Percentiles rank a stretch among this genome's conserved stretches.
These are phyloP conservation scores for Komagataella pastoris DNA, from an alignment of 805 yeast genomes.

Conservation along the genomic window DNA sequence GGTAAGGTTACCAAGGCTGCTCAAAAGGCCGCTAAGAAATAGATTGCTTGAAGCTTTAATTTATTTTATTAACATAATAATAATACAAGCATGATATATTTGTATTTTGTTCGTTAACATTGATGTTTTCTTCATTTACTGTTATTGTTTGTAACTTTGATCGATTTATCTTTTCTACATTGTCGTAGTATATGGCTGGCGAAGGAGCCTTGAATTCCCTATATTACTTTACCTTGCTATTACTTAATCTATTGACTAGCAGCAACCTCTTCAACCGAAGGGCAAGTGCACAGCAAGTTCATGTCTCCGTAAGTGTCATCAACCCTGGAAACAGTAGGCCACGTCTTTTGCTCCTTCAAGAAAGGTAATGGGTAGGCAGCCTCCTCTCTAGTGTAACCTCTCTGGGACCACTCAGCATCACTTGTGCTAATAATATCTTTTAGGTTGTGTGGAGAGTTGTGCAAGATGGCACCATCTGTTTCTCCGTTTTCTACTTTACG, in stretches of 20 bases:
- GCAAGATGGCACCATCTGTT: slow-evolving; percentile 55
- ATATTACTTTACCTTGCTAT: not conserved
- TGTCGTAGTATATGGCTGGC: not conserved
- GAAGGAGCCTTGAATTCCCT: not conserved
- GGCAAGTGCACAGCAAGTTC: slow-evolving; percentile 89
- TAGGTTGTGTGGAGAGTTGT: slow-evolving; percentile 87
- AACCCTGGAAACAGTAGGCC: slow-evolving; percentile 91
- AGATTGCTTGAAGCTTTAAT: slow-evolving; percentile 16
- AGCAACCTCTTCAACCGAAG: slow-evolving; percentile 67
- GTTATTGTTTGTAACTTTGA: not conserved
- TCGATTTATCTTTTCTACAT: not conserved
- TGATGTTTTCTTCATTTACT: not conserved
- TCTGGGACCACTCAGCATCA: slow-evolving; percentile 58
- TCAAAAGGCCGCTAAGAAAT: slow-evolving; percentile 67
- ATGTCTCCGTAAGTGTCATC: slow-evolving; percentile 93
- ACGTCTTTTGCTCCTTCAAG: slow-evolving; percentile 65
- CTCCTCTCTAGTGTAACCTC: slow-evolving; percentile 85
- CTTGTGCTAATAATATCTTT: slow-evolving; percentile 54
- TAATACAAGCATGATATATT: not conserved
- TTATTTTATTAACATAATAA: slow-evolving; percentile 1
- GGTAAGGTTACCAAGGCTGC: slow-evolving; percentile 98
- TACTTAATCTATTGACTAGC: not conserved
- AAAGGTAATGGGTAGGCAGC: slow-evolving; percentile 88
- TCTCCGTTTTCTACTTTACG: slow-evolving; percentile 55
- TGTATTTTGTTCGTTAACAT: not conserved